These are phyloP conservation scores for Fusarium continuum DNA, from an alignment of 2,329 filamentous ascomycete species.

Conservation along the genomic window DNA sequence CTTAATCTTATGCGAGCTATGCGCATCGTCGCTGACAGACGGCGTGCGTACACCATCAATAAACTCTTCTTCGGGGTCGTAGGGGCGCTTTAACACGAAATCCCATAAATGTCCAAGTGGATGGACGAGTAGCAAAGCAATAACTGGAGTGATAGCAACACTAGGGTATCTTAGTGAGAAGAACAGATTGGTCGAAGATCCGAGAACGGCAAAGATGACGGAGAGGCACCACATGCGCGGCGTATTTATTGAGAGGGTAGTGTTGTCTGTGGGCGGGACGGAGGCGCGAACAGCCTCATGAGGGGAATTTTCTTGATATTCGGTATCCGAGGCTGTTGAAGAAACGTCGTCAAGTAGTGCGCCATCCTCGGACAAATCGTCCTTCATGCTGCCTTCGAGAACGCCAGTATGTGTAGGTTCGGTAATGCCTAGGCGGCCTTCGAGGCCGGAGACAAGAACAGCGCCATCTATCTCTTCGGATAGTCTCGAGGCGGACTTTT, in stretches of 20 bases:
- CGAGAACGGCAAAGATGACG: conserved; percentile 81
- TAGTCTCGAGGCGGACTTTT: conserved; percentile 47
- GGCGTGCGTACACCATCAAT: conserved; percentile 57
- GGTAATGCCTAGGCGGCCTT: conserved; percentile 62
- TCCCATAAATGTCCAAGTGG: conserved; percentile 86
- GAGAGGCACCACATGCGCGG: conserved; percentile 88
- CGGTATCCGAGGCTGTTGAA: conserved; percentile 56
- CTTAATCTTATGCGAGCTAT: conserved; percentile 34
- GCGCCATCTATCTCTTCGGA: conserved; percentile 63
- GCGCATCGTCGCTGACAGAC: conserved; percentile 29
- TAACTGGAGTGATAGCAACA: conserved; percentile 88
- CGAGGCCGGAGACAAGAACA: conserved; percentile 61
- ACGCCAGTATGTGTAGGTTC: conserved; percentile 58
- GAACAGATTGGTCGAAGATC: conserved; percentile 86
- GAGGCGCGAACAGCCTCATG: conserved; percentile 84
- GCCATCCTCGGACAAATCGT: conserved; percentile 50
- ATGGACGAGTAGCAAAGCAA: conserved; percentile 84
- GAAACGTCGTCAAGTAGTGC: conserved; percentile 51
- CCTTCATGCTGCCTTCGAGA: conserved; percentile 54
- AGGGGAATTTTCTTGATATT: conserved; percentile 74
- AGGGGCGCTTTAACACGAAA: conserved; percentile 70
- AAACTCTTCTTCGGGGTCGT: conserved; percentile 60
- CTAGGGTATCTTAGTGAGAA: conserved; percentile 91
- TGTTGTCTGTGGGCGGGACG: conserved; percentile 79
- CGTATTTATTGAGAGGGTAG: conserved; percentile 82